These are phyloP conservation scores for Penicillium sp. DNA, from an alignment of 2,329 filamentous ascomycete genomes.

Conservation along the genomic window DNA sequence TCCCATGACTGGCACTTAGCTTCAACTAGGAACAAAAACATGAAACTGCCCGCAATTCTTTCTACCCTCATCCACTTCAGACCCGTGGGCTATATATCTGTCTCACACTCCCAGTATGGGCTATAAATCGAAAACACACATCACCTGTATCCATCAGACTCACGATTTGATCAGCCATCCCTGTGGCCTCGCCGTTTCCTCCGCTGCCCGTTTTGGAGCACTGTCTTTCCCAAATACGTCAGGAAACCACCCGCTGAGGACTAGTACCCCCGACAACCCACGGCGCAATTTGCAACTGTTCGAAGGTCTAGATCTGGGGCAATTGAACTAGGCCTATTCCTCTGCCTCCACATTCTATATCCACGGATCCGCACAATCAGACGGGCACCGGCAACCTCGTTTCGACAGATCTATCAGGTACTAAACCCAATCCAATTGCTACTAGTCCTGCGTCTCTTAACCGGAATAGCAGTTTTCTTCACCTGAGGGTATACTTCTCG, in stretches of 20 bases:
- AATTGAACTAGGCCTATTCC: neutral
- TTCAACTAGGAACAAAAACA: neutral
- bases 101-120: neutral
- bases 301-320: neutral
- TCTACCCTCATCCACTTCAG: neutral
- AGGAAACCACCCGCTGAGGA: neutral
- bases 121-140: neutral
- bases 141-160: neutral
- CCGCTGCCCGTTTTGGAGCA: neutral
- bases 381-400: neutral
- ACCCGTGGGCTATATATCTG: neutral
- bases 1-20: neutral
- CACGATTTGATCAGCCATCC: no score
- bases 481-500: neutral
- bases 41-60: neutral
- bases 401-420: neutral
- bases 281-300: neutral
- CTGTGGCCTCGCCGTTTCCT: neutral
- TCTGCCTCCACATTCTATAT: neutral
- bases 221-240: neutral
- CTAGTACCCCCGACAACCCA: neutral
- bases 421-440: neutral
- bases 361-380: neutral
- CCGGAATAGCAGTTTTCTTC: neutral
- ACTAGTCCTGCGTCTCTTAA: neutral